Base-by-base conservation (phyloP, 495 filamentous ascomycete species). In the Lasiosphaeriaceae sp. region DNA sequence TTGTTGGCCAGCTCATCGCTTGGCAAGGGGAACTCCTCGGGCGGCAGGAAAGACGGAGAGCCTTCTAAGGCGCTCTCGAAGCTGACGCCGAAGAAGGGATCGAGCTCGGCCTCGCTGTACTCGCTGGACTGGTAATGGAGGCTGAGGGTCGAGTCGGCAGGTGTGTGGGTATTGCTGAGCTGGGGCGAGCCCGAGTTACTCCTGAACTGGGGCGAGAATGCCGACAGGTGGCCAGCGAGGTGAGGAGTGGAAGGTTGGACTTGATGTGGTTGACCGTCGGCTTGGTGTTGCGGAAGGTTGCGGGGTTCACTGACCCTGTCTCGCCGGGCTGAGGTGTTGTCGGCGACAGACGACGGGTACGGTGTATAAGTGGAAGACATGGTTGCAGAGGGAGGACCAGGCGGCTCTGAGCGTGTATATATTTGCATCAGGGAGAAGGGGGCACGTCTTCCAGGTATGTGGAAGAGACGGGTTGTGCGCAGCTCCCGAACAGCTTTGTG, bases 51-150 rank as follows among this genome's bases (percentile, higher is more conserved):
- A 17, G 65, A 62, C 14, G 74, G 73, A 7, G 63, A 61, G 22
- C 62, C 64, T 50, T 48, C 65, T 5, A 69, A 64, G 43, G 65
- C 8, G 47, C 63, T 55, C 54, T 59, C 60, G 49, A 75, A 76
- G 66, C 73, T 66, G 45, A 72, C 61, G 35, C 70, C 68, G 39
- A 73, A 66, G 57, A 75, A 75, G 9, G 68, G 69, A 56, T 80
- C 77, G n/a, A n/a, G n/a, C 37, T 72, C 74, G 52, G 56, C 59
- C 52, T 73, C 71, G 61, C 67, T 72, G 57, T 71, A 65, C 29
- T 75, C 70, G 59, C 72, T 74, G 7, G 70, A 68, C 54, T 72
- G 71, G 60, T 75, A 78, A 56, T 71, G 53, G 51, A 71, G 47
- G 50, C 72, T 76, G 48, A 72, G 59, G 11, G 69, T 67, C 9